Evolutionary conservation across 2,329 filamentous ascomycete species (phyloP).

Genomic region (Chalaropsis thielavioides): DNA sequence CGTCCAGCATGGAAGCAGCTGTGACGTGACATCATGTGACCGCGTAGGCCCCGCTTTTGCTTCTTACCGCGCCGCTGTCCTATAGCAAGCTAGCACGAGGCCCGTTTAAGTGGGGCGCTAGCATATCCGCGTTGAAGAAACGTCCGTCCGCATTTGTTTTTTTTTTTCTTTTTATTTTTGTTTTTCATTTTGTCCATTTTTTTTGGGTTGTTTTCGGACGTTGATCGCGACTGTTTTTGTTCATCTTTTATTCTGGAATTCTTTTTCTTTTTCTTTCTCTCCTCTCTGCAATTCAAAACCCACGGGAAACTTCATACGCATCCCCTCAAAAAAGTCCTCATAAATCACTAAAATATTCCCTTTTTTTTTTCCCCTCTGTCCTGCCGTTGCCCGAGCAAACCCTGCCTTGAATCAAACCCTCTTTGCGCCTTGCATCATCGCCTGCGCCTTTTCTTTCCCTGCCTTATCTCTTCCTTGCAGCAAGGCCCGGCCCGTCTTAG

Average conservation of each 20-base stretch:
- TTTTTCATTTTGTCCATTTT: conserved; percentile 5
- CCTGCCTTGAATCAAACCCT: not conserved
- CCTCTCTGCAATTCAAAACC: not conserved
- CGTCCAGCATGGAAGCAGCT: too few species aligned
- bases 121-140: not conserved
- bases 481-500: not conserved
- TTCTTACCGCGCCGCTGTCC: not conserved
- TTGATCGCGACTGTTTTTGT: not conserved
- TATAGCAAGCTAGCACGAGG: not conserved
- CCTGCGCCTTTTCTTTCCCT: not conserved
- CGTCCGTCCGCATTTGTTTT: conserved; percentile 7
- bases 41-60: not conserved
- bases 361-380: not conserved
- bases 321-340: too few species aligned
- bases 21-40: conserved; percentile 3
- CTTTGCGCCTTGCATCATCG: conserved; percentile 4
- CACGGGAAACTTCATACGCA: too few species aligned
- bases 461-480: conserved; percentile 5
- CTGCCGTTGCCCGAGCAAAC: not conserved
- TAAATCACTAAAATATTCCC: not conserved
- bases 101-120: not conserved
- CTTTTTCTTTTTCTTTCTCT: conserved; percentile 8
- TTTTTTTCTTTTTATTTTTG: conserved; percentile 11
- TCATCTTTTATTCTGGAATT: conserved; percentile 12
- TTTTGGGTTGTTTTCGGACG: not conserved